Conservation (phyloP, 257 asterid genomes). For the Solanum bulbocastanum region DNA sequence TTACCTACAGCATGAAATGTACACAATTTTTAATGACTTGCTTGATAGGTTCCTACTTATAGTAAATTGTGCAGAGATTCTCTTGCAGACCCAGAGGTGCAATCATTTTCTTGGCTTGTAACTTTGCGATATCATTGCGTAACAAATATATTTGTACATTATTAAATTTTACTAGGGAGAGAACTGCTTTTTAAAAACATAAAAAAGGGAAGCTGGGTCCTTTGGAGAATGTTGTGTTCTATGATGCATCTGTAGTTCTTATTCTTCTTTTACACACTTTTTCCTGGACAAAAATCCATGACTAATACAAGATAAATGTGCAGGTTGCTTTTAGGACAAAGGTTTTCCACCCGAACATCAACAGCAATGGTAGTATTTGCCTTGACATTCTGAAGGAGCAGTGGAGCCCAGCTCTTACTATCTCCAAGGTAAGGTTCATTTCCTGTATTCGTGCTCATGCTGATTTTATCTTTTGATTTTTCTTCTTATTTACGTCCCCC, state of each 20-base stretch:
- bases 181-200: background rate
- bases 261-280: background rate
- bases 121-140: background rate
- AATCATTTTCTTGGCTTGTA: background rate
- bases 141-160: background rate
- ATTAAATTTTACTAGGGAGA: background rate
- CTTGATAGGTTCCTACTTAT: background rate
- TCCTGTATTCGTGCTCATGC: background rate
- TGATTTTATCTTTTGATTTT: background rate
- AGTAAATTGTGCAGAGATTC: background rate
- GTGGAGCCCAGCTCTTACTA: constrained; percentile 43
- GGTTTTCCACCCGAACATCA: constrained; percentile 34
- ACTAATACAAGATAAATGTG: background rate
- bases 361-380: constrained; percentile 36
- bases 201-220: background rate
- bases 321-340: constrained; percentile 37
- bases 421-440: constrained; percentile 19
- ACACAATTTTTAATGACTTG: background rate
- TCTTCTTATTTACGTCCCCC: background rate
- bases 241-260: background rate
- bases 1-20: background rate
- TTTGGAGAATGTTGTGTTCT: background rate
- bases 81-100: background rate
- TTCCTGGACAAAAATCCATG: background rate
- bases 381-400: constrained; percentile 36